A percentile compares a stretch with the other conserved stretches of the same genome.
Conservation (phyloP, 176 grass and related monocot species). For the Hyparrhenia diplandra region DNA sequence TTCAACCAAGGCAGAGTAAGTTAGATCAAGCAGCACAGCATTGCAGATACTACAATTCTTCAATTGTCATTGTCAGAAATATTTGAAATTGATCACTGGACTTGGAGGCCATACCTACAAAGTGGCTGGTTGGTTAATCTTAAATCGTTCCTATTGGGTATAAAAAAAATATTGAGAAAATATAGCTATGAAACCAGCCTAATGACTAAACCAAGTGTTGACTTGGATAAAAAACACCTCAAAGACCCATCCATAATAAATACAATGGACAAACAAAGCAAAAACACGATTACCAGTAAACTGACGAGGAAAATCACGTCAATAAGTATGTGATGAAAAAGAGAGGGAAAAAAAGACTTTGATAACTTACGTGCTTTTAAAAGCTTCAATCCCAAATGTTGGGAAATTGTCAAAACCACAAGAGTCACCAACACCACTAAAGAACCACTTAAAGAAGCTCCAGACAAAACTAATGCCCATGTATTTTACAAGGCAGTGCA, state of each 20-base stretch:
- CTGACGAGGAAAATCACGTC: background rate
- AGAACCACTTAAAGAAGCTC: slow-evolving; percentile 58
- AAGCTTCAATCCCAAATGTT: slow-evolving; percentile 43
- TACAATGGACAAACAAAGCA: background rate
- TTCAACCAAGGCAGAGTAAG: background rate
- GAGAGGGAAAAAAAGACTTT: background rate
- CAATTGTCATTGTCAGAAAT: background rate
- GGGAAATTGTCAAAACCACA: slow-evolving; percentile 49
- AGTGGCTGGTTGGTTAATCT: background rate
- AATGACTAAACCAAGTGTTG: background rate
- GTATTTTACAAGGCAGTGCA: slow-evolving; percentile 44
- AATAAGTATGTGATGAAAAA: background rate
- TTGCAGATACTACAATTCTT: background rate
- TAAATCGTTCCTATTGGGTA: background rate
- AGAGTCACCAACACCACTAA: slow-evolving; percentile 45
- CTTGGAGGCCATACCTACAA: background rate
- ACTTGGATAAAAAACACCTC: background rate
- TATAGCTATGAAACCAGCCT: background rate
- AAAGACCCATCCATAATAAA: background rate
- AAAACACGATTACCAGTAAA: background rate
- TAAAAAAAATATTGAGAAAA: background rate
- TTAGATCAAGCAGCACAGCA: background rate
- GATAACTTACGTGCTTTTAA: slow-evolving; percentile 25
- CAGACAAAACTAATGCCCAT: slow-evolving; percentile 46
- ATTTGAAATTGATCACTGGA: background rate